Percentiles rank a stretch among this genome's conserved stretches.
These are phyloP conservation scores for Aspergillus mulundensis DNA, from an alignment of 495 filamentous ascomycete species.

Conservation along the genomic window DNA sequence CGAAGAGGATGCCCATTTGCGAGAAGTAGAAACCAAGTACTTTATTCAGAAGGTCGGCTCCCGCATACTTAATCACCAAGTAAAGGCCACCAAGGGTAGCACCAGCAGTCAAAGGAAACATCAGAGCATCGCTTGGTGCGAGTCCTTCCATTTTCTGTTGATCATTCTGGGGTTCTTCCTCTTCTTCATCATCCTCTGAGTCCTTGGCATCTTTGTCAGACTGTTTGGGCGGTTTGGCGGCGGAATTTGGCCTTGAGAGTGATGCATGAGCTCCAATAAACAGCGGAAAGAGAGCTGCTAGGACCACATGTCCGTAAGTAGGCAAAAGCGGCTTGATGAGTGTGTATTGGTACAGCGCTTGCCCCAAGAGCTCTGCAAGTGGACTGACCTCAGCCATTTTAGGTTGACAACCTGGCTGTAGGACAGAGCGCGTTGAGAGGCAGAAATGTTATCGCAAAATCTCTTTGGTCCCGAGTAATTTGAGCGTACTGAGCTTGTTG, in stretches of 20 bases:
- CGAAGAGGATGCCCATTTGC: conserved; percentile 67
- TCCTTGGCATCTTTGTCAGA: conserved; percentile 55
- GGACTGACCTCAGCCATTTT: conserved; percentile 43
- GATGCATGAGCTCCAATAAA: conserved; percentile 68
- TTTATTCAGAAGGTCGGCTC: conserved; percentile 77
- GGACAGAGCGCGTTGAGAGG: not conserved
- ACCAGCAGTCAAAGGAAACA: conserved; percentile 82
- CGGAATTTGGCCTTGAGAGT: conserved; percentile 72
- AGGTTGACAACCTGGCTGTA: not conserved
- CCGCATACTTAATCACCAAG: conserved; percentile 82
- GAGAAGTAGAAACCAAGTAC: conserved; percentile 84
- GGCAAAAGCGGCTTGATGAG: conserved; percentile 52
- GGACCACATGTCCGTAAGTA: conserved; percentile 63
- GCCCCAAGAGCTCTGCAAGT: conserved; percentile 45
- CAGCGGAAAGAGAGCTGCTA: conserved; percentile 69
- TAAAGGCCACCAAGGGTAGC: conserved; percentile 71
- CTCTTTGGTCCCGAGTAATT: not conserved
- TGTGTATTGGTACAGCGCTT: conserved; percentile 47
- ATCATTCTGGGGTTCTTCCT: conserved; percentile 38
- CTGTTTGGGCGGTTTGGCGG: conserved; percentile 57
- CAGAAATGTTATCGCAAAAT: not conserved
- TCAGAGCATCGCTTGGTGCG: conserved; percentile 73
- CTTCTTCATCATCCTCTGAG: conserved; percentile 55
- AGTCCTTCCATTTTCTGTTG: conserved; percentile 68
- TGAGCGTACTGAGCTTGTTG: not conserved